Percentiles rank a stretch among this genome's conserved stretches.
Conservation (phyloP, 192 early-diverging fungal genomes). For the Gigaspora rosea region DNA sequence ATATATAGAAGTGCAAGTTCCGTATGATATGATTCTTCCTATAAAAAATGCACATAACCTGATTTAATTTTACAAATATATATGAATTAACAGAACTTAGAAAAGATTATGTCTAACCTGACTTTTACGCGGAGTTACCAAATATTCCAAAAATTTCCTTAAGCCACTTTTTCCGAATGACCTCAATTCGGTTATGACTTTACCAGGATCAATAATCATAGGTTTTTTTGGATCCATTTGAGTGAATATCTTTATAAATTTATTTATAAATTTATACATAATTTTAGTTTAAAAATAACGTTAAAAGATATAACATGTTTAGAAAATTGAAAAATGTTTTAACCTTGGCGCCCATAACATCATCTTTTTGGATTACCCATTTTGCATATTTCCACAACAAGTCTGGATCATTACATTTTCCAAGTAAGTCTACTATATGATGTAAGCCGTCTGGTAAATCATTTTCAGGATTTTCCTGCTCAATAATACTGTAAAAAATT, state of each 20-base stretch:
- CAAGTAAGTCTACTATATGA: slow-evolving; percentile 45
- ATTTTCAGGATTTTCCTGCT: slow-evolving; percentile 51
- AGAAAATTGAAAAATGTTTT: background rate
- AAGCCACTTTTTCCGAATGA: slow-evolving; percentile 39
- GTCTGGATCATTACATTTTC: slow-evolving; percentile 34
- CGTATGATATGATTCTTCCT: slow-evolving; percentile 43
- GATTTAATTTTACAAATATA: background rate
- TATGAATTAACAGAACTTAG: background rate
- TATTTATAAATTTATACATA: background rate
- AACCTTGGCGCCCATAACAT: slow-evolving; percentile 50
- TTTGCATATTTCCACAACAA: slow-evolving; percentile 52
- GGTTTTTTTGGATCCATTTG: slow-evolving; percentile 36
- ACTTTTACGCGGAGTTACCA: slow-evolving; percentile 51
- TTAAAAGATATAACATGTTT: background rate
- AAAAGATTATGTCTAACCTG: slow-evolving; percentile 25
- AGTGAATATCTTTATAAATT: slow-evolving; percentile 42
- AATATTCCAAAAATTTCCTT: slow-evolving; percentile 53
- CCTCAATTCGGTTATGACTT: slow-evolving; percentile 37
- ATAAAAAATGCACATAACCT: background rate
- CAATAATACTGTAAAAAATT: slow-evolving; percentile 46
- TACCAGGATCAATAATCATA: slow-evolving; percentile 41
- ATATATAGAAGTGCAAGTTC: slow-evolving; percentile 43
- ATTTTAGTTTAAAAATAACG: background rate
- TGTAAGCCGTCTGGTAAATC: slow-evolving; percentile 49
- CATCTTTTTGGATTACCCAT: slow-evolving; percentile 53